Conservation (phyloP, 345 rosid species). For the Capsella bursapastoris region DNA sequence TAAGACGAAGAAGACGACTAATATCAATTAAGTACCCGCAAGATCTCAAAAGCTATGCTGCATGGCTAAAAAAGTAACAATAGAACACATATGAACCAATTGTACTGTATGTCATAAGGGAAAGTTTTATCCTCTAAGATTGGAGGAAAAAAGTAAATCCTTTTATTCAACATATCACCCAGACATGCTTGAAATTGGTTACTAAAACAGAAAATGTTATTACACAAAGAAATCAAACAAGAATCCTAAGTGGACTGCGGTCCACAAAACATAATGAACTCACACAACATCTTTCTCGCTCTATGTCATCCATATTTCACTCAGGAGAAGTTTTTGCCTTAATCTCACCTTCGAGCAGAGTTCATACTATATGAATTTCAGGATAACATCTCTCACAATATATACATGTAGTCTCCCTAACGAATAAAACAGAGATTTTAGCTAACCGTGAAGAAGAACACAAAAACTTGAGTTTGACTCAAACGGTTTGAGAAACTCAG, state of each 20-base stretch:
- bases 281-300: slow-evolving; percentile 9
- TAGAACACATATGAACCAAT: slow-evolving; percentile 46
- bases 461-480: no score
- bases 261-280: slow-evolving; percentile 22
- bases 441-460: no score
- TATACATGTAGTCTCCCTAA: background rate
- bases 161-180: slow-evolving; percentile 15
- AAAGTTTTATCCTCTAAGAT: slow-evolving; percentile 49
- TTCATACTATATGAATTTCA: slow-evolving; percentile 14
- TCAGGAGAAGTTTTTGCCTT: background rate
- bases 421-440: no score
- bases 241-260: slow-evolving; percentile 12
- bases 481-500: no score
- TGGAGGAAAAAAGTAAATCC: slow-evolving; percentile 1
- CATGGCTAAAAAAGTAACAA: slow-evolving; percentile 50
- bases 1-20: slow-evolving; percentile 1
- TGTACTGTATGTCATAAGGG: slow-evolving; percentile 45
- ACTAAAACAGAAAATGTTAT: slow-evolving; percentile 5
- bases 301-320: slow-evolving; percentile 4
- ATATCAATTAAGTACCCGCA: slow-evolving; percentile 41
- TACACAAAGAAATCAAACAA: background rate
- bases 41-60: slow-evolving; percentile 52
- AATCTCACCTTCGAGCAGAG: background rate
- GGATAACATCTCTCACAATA: background rate
- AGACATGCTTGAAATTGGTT: slow-evolving; percentile 10